These are phyloP conservation scores for Metschnikowia continentalis DNA, from an alignment of 805 yeast species.

Conservation along the genomic window DNA sequence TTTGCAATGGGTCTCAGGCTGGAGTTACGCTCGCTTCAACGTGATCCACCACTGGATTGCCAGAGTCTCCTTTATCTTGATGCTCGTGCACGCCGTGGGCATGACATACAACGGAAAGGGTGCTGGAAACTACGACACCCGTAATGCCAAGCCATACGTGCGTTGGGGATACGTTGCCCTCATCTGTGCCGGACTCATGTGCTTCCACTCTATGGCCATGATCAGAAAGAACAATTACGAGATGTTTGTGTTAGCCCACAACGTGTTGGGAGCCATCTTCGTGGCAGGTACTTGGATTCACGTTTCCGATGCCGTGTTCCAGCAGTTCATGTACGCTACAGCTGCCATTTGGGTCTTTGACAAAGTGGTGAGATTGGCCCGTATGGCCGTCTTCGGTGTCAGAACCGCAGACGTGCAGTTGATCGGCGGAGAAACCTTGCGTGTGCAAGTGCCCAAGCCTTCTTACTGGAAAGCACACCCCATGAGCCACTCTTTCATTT, in stretches of 20 bases:
- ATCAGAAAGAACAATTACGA: constrained; percentile 59
- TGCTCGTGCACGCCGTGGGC: constrained; percentile 48
- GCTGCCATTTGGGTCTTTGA: constrained; percentile 41
- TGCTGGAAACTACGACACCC: constrained; percentile 27
- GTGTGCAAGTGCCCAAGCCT: constrained; percentile 47
- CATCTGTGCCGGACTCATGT: constrained; percentile 36
- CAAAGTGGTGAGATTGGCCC: constrained; percentile 32
- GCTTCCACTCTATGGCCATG: constrained; percentile 46
- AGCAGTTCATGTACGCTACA: constrained; percentile 35
- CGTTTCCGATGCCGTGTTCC: constrained; percentile 41
- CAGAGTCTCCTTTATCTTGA: constrained; percentile 44
- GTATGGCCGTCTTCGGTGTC: constrained; percentile 34
- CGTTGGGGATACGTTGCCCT: constrained; percentile 33
- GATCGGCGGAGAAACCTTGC: constrained; percentile 45
- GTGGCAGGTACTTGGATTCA: constrained; percentile 58
- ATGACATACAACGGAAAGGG: constrained; percentile 32
- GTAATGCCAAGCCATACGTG: constrained; percentile 28
- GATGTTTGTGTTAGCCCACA: constrained; percentile 43
- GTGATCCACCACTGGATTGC: constrained; percentile 67
- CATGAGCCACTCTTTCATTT: constrained; percentile 54
- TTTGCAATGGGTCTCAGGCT: constrained; percentile 56
- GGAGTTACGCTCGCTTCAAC: constrained; percentile 58
- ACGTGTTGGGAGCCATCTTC: constrained; percentile 40
- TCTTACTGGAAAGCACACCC: constrained; percentile 46
- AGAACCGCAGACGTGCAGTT: constrained; percentile 34